Base-by-base conservation (phyloP, 352 stramenopile genomes). In the Phytophthora aleatoria region DNA sequence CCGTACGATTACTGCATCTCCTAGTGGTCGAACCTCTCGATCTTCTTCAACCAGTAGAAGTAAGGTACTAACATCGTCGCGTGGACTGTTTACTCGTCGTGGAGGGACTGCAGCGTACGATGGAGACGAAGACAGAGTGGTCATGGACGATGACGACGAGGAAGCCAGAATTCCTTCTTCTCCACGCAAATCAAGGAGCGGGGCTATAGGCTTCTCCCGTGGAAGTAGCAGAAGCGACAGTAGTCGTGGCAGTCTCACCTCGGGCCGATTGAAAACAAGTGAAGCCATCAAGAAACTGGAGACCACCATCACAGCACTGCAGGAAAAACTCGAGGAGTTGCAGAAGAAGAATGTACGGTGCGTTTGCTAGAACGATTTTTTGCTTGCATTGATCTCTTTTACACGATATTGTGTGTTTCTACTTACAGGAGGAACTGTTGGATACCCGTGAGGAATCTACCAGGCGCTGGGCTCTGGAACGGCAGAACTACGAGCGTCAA, bases 291-390 rank as follows among this genome's bases (percentile, higher is more conserved):
- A 47, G 13, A 89, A 89, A 58, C 62, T 92, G 15, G 81, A 92
- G 50, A 76, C 63, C n/a, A 87, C 81, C 5, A 77, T 89, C 35
- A 68, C 62, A 24, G 74, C 74, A 15, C 69, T 92, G 0, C 79
- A 84, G 5, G 41, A 57, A 30, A 92, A 89, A 59, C 52, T 90
- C 5, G 81, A 92, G 66, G 81, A 90, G 55, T 66, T 90, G 3
- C 77, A 90, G 50, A 82, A 85, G 50, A 85, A 89, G 61, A 92
- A 92, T 76, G 83, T 90, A 85, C 67, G 79, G 64, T 73, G 9
- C 6, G 26, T 50, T 31, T 2, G 27, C 1, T 51, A 31, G 4
- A 15, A 11, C 30, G 43, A 20, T 4, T 47, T 16, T 2, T 20
- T 3, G 4, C 3, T 28, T 12, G 11, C n/a, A 28, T 20, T 54